Evolutionary conservation across 805 yeast genomes (phyloP), one percentile per base, ranked within the genome.

Genomic region (Wickerhamomyces chambardii): DNA sequence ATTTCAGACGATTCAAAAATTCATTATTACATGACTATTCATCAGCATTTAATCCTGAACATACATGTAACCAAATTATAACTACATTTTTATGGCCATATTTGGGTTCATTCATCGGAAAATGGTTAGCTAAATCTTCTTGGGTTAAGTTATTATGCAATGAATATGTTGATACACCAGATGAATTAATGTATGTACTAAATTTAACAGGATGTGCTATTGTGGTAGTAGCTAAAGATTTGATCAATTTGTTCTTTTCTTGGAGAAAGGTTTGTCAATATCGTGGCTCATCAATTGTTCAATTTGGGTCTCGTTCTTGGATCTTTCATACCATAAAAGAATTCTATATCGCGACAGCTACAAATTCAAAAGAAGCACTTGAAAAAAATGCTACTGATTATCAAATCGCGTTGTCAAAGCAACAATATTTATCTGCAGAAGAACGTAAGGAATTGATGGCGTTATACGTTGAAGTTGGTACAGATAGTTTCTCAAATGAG

Each of bases 81-180:
- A 45, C 62, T 4, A 56, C 64, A 2, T 18, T 52, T 2, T 18
- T 47, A 3, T 59, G 64, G 68, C 66, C 68, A 3, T 31, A 38
- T 16, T 27, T 47, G 1, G 66, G 66, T 3, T 45, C 44, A 30
- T 28, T 46, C 2, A 27, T 52, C 15, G 52, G 61, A 11, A 29
- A 39, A 3, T 2, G 55, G 2, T 33, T 61, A 3, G 30, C 46
- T 2, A 43, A 42, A 15, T 39, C 50, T 11, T 49, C 59, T 3
- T 32, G 35, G 12, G 27, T 61, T 8, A 43, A 46, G 36, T 17
- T 31, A 3, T 36, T 46, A 7, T 36, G 56, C 6, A 46, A 47
- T 37, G 41, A 34, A 16, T 36, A 36, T 14, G 43, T 49, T 10
- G 37, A 40, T 15, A 62, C 66, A 0, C 68, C 70, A 1, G 66